phyloP scores from a whole-genome alignment of 495 filamentous ascomycete genomes.

The Podospora bellae-mahoneyi region DNA sequence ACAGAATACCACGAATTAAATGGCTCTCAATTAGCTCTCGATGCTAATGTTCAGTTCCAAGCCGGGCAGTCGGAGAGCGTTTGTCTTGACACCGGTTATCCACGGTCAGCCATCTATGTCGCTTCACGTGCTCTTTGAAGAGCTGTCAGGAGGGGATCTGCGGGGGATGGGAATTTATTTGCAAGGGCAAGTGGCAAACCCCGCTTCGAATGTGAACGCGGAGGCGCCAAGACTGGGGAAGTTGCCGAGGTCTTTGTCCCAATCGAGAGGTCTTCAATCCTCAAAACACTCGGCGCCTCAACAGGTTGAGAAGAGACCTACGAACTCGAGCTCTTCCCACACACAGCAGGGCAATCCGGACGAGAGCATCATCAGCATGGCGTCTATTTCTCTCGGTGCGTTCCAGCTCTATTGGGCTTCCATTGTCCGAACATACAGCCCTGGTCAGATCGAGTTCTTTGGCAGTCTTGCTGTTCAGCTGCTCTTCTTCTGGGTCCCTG shows the following conservation, averaged over 20 bases:
- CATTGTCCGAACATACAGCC: slow-evolving; percentile 20
- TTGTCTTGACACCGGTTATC: not conserved
- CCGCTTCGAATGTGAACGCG: not conserved
- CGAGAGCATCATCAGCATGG: not conserved
- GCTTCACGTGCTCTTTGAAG: not conserved
- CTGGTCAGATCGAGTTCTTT: slow-evolving; percentile 37
- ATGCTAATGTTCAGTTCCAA: too few species aligned
- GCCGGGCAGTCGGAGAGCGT: too few species aligned
- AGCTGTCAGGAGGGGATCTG: not conserved
- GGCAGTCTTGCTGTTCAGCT: slow-evolving; percentile 46
- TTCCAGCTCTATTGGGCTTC: slow-evolving; percentile 18
- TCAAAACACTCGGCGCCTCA: not conserved
- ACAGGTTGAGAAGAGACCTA: not conserved
- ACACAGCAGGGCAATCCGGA: not conserved
- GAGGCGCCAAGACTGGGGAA: not conserved
- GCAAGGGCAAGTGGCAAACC: not conserved
- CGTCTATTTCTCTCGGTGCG: not conserved
- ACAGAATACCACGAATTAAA: too few species aligned
- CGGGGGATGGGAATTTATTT: not conserved
- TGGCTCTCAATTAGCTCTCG: too few species aligned
- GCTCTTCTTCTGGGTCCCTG: slow-evolving; percentile 52
- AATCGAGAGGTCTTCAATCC: not conserved
- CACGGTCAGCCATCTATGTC: not conserved
- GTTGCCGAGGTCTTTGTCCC: not conserved
- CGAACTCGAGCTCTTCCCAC: not conserved